These are phyloP conservation scores for Cordyceps pruinosa DNA, from an alignment of 2,329 filamentous ascomycete genomes.

Conservation along the genomic window DNA sequence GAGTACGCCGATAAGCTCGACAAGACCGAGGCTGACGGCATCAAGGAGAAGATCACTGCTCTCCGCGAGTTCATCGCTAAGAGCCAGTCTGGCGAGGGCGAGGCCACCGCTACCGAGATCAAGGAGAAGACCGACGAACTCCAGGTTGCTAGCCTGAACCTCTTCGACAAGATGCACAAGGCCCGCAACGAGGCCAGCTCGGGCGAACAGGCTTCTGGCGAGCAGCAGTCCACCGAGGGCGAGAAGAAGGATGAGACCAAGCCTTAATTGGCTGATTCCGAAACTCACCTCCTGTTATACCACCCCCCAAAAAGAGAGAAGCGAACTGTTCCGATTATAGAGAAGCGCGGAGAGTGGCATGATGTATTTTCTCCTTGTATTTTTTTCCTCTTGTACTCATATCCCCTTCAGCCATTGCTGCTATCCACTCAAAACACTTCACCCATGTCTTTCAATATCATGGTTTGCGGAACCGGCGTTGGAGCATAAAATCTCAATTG, in stretches of 20 bases:
- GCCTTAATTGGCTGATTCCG: conserved; percentile 41
- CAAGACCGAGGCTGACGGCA: conserved; percentile 88
- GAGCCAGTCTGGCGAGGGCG: conserved; percentile 88
- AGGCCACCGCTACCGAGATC: conserved; percentile 80
- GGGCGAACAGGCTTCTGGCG: conserved; percentile 43
- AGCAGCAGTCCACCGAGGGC: conserved; percentile 49
- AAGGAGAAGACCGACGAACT: conserved; percentile 99
- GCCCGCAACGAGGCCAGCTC: conserved; percentile 62
- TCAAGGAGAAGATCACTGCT: conserved; percentile 84
- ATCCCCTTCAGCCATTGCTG: conserved; percentile 30
- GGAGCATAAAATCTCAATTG: conserved; percentile 43
- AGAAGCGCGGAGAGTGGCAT: conserved; percentile 29
- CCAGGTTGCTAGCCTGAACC: conserved; percentile 87
- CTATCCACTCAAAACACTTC: conserved; percentile 32
- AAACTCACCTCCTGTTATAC: conserved; percentile 21
- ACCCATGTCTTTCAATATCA: conserved; percentile 39
- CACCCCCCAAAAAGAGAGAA: conserved; percentile 7
- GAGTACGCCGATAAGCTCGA: conserved; percentile 94
- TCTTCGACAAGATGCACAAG: conserved; percentile 99
- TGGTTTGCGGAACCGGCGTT: conserved; percentile 44
- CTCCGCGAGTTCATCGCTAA: conserved; percentile 88
- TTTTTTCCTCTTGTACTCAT: conserved; percentile 47
- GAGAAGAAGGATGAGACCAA: conserved; percentile 74
- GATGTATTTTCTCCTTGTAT: conserved; percentile 32
- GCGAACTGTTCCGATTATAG: conserved; percentile 20